Conservation (phyloP, 139 green algal genomes). For the Tetradesmus obliquus region DNA sequence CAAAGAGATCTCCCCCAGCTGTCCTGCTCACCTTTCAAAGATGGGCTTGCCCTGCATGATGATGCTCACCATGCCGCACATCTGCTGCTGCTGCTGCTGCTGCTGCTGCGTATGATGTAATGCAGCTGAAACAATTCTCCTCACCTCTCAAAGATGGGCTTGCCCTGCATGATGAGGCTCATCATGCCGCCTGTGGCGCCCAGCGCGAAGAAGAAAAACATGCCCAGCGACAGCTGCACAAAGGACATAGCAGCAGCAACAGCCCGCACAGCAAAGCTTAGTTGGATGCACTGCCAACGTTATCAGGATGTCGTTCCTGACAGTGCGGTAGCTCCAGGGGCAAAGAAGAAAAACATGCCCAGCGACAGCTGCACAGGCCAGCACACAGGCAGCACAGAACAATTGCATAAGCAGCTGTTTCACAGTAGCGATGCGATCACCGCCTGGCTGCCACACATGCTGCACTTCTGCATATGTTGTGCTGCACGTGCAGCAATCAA, state of each 20-base stretch:
- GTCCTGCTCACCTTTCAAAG: slow-evolving; percentile 58
- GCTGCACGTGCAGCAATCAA: too few relatives aligned
- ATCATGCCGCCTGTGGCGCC: slow-evolving; percentile 83
- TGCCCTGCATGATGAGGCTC: slow-evolving; percentile 82
- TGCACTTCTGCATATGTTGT: too few relatives aligned
- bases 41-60: slow-evolving; percentile 84
- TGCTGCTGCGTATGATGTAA: not conserved
- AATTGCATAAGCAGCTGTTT: too few relatives aligned
- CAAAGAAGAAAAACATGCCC: slow-evolving; percentile 87
- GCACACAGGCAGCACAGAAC: not conserved
- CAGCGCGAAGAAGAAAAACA: slow-evolving; percentile 85
- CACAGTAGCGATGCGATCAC: too few relatives aligned
- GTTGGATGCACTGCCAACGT: not conserved
- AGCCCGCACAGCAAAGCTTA: not conserved
- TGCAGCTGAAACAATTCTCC: not conserved
- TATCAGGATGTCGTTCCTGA: too few relatives aligned
- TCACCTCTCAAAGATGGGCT: slow-evolving; percentile 72
- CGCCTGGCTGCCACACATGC: too few relatives aligned
- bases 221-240: slow-evolving; percentile 72
- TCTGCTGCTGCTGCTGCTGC: not conserved
- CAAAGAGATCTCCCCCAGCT: too few relatives aligned
- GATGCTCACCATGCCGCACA: slow-evolving; percentile 53
- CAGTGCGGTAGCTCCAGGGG: slow-evolving; percentile 64
- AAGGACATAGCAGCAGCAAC: not conserved
- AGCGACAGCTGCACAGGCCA: slow-evolving; percentile 61